phyloP scores from a whole-genome alignment of 768 basidiomycete genomes.

The Pleurotus ostreatus region DNA sequence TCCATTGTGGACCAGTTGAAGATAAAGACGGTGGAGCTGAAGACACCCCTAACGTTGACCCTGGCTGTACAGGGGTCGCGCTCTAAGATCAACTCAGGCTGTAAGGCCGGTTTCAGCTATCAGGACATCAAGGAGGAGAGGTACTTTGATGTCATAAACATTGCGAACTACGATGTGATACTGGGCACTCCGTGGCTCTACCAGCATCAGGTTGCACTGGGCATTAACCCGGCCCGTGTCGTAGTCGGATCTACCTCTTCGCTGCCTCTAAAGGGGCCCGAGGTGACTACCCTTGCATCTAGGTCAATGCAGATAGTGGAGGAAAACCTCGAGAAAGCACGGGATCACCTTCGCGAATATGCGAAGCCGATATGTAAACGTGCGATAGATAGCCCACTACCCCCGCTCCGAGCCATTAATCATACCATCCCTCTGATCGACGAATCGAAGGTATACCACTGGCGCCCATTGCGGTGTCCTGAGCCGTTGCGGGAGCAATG shows the following conservation, averaged over 20 bases:
- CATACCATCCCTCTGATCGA: too few relatives aligned
- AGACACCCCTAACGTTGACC: slow-evolving; percentile 28
- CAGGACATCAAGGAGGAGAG: slow-evolving; percentile 24
- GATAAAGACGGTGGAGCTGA: slow-evolving; percentile 18
- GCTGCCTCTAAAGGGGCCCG: slow-evolving; percentile 14
- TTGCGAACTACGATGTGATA: slow-evolving; percentile 34
- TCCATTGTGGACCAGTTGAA: slow-evolving; percentile 30
- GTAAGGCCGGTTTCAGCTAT: slow-evolving; percentile 22
- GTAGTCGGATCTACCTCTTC: slow-evolving; percentile 10
- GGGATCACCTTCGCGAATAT: too few relatives aligned
- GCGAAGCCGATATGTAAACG: too few relatives aligned
- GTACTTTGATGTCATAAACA: slow-evolving; percentile 33
- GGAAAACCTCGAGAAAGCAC: too few relatives aligned
- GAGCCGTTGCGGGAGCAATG: too few relatives aligned
- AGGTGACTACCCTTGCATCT: slow-evolving; percentile 10
- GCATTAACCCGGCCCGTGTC: slow-evolving; percentile 20
- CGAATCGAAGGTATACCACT: too few relatives aligned
- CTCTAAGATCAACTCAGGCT: slow-evolving; percentile 26
- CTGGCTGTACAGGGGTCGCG: slow-evolving; percentile 35
- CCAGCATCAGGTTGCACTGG: slow-evolving; percentile 24
- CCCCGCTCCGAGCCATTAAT: too few relatives aligned
- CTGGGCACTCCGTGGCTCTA: slow-evolving; percentile 31
- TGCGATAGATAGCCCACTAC: too few relatives aligned
- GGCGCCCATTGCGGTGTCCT: too few relatives aligned
- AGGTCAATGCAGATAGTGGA: too few relatives aligned